Base-by-base conservation (phyloP, 495 filamentous ascomycete species). In the Pyrenopolyporus hunteri region DNA sequence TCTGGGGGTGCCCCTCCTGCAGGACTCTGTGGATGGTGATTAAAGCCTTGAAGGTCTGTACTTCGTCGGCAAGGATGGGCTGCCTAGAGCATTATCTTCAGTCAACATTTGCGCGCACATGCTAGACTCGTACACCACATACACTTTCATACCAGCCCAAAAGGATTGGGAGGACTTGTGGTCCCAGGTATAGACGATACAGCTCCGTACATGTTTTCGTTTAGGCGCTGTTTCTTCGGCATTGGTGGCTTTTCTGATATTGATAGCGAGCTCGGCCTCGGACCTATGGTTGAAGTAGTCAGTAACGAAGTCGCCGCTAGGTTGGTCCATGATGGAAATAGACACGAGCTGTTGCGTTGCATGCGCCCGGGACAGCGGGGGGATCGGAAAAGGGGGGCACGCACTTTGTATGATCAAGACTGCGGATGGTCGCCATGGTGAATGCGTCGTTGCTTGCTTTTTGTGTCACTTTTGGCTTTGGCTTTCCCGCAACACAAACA, bases 101-200 rank as follows among this genome's bases (percentile, higher is more conserved):
- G 54, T 74, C 56, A 73, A 64, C 55, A 20, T 10, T n/a, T 25
- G 23, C 10, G 42, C 29, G 6, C 22, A 49, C 35, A 50, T 14
- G 31, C 33, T 14, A 33, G 1, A 25, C 39, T 28, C 36, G 2
- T 20, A 17, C 17, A 14, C 54, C 36, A 77, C 89, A 57, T 81
- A 94, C 88, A 98, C 94, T 86, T 98, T 98, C 87, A 98, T 95
- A 71, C 91, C 92, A 42, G 90, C 86, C 94, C 94, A 98, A 78
- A 98, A 98, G 67, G 92, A 91, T 66, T 86, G 82, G 35, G 93
- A 97, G 60, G 90, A 95, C 79, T 97, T 97, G 81, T 98, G 92
- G 79, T 98, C 94, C 94, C 94, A 98, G 53, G 94, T 98, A 73
- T 98, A 98, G 36, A 98, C 93, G 73, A 98, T 98, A 72, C 91